Base-by-base conservation (phyloP, 2,329 filamentous ascomycete genomes). In the Xylariaceae sp. region DNA sequence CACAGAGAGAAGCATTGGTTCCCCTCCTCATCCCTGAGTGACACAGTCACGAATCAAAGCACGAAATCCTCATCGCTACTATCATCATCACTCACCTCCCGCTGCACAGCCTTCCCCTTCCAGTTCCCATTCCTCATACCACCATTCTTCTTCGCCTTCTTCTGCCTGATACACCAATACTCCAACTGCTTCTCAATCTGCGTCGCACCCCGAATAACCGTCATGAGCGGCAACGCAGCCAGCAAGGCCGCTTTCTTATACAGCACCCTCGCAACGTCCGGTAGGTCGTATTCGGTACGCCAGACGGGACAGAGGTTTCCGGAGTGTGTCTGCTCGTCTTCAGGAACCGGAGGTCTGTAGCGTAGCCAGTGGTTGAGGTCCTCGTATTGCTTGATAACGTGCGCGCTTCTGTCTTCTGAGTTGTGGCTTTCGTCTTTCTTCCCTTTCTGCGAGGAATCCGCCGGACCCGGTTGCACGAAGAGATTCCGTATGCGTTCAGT, bases 181-280 rank as follows among this genome's bases (percentile, higher is more conserved):
- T 71, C 62, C 47, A 78, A 66, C 35, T 69, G 69, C 52, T 67
- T 67, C 57, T 79, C 77, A 1, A 79, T 66, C 15, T 71, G 71
- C 45, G 63, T 64, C 3, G 76, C 74, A 6, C 74, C 72, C 9
- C 67, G 67, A 10, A 77, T 64, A 5, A 79, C 64, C 8, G 69
- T 73, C 7, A 55, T 53, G 3, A 76, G 17, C 0, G 73, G 71
- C 42, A 78, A 62, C 0, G 73, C 76, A 0, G 74, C 70, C 2
- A 74, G 57, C 49, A 71, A 71, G 56, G 78, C 78, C 45, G 75
- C 76, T 60, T 74, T 72, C 10, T 69, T 68, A 60, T 78, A 80
- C 51, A 82, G 76, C 0, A 66, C 63, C 49, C 69, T 78, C 0
- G 77, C 78, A 2, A 67, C 63, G 6, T 73, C 71, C 0, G 76